Conservation (phyloP, 495 filamentous ascomycete genomes). For the Geoglossum glabrum region DNA sequence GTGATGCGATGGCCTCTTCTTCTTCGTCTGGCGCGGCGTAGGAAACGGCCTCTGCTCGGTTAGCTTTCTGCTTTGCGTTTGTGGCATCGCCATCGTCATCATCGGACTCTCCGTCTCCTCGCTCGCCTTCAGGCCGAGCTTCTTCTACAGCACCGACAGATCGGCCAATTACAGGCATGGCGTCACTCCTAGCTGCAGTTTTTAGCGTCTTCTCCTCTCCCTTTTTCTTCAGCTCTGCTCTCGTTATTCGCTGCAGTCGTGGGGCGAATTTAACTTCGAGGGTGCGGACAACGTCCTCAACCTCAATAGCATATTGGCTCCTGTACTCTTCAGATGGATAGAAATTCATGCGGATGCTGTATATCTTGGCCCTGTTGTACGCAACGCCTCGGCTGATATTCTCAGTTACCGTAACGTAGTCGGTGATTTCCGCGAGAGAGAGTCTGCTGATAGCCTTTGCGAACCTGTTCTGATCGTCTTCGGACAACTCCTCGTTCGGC, state of each 20-base stretch:
- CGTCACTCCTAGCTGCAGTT: slow-evolving; percentile 31
- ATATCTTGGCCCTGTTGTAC: slow-evolving; percentile 58
- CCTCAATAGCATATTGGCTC: slow-evolving; percentile 62
- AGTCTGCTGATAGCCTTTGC: slow-evolving; percentile 85
- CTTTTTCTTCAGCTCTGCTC: slow-evolving; percentile 63
- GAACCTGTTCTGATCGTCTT: slow-evolving; percentile 53
- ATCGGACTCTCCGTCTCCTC: slow-evolving; percentile 24
- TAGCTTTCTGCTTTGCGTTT: slow-evolving; percentile 48
- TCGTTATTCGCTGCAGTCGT: slow-evolving; percentile 41
- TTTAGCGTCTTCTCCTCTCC: slow-evolving; percentile 37
- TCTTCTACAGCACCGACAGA: slow-evolving; percentile 52
- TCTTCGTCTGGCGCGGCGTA: slow-evolving; percentile 88
- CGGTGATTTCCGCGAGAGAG: slow-evolving; percentile 66
- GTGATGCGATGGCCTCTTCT: slow-evolving; percentile 50
- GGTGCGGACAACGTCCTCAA: slow-evolving; percentile 51
- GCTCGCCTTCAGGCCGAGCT: slow-evolving; percentile 20
- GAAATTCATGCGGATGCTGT: slow-evolving; percentile 60
- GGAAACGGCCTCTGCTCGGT: slow-evolving; percentile 57
- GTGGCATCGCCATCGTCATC: slow-evolving; percentile 66
- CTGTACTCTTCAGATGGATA: slow-evolving; percentile 71
- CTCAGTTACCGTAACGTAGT: slow-evolving; percentile 64
- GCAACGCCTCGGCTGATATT: slow-evolving; percentile 44
- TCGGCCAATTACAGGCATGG: slow-evolving; percentile 64
- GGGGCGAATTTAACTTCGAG: slow-evolving; percentile 67
- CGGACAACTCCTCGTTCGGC: slow-evolving; percentile 49